Evolutionary conservation across 1,284 basidiomycete species (phyloP), one percentile per base, ranked within the genome.

Genomic region (Leccinum subrobustum): DNA sequence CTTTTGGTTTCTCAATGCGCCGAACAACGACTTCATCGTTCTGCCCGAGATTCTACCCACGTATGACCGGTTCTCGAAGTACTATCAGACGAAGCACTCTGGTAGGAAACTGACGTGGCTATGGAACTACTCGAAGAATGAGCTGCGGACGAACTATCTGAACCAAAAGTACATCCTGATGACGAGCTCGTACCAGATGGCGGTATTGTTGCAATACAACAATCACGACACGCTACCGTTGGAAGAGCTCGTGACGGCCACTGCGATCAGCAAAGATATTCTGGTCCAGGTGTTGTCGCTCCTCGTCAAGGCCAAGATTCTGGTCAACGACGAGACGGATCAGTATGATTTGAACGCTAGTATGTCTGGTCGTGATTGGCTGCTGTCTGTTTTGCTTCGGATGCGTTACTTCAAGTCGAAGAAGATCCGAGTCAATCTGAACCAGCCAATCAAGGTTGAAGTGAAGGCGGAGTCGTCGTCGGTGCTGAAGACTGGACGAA

Each of bases 81-180:
- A 95, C 80, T 98, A 98, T 77, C 89, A 93, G 70, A 90, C 89
- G 68, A 95, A 96, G 78, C 94, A 96, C 77, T 92, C 90, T 4
- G 96, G 96, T 23, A 91, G 97, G 63, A 97, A 97, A 71, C 83
- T 99, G 27, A 96, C 93, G 0, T 99, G 96, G 96, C 77, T 98
- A 18, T 98, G 96, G 96, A 96, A 98, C 73, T 91, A 96, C 74
- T 95, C 91, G 37, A 96, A 96, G 81, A 96, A 95, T 78, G 97
- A 99, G 74, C 82, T 99, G 54, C 87, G 92, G 62, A 95, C 96
- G 60, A 95, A 92, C 71, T 96, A 97, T 76, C 81, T 95, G 56
- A 88, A 88, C 69, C 94, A 96, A 75, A 98, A 97, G 79, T 96
- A 96, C 79, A 96, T 96, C 65, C 82, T 99, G 71, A 94, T 95